A percentile compares a stretch with the other conserved stretches of the same genome.
phyloP scores from a whole-genome alignment of 805 yeast genomes.

The Priceomyces haplophilus region DNA sequence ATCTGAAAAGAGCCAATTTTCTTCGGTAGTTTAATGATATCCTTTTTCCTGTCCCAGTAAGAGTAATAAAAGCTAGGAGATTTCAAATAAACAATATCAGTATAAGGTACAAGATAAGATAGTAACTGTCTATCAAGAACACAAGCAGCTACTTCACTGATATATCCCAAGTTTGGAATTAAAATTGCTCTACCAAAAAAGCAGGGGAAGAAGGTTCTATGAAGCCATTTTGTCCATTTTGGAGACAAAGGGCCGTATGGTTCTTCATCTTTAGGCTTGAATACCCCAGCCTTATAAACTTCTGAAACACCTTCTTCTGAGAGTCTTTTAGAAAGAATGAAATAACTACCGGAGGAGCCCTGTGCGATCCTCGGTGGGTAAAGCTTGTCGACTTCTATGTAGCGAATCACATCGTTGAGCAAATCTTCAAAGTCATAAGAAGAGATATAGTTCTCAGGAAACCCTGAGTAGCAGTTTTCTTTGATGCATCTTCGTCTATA shows the following conservation, averaged over 20 bases:
- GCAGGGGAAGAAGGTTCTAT: constrained; percentile 71
- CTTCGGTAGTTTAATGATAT: constrained; percentile 28
- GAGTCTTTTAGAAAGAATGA: constrained; percentile 36
- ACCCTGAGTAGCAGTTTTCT: constrained; percentile 11
- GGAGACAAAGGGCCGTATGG: constrained; percentile 78
- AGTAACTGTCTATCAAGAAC: constrained; percentile 59
- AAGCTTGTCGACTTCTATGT: constrained; percentile 43
- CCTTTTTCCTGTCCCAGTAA: constrained; percentile 40
- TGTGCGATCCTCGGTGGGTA: constrained; percentile 54
- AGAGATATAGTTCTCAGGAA: constrained; percentile 23
- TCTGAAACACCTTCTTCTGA: constrained; percentile 7
- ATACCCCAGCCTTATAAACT: constrained; percentile 49
- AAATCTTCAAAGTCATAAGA: constrained; percentile 32
- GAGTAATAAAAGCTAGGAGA: constrained; percentile 53
- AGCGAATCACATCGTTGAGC: constrained; percentile 42
- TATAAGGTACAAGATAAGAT: constrained; percentile 61
- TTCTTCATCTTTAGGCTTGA: constrained; percentile 78
- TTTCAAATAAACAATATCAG: constrained; percentile 52
- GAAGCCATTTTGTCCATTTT: constrained; percentile 78
- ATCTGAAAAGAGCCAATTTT: constrained; percentile 70
- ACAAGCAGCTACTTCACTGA: constrained; percentile 71
- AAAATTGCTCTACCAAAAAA: constrained; percentile 72
- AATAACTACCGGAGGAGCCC: constrained; percentile 73
- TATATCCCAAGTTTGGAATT: constrained; percentile 69
- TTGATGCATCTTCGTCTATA: constrained; percentile 17